These are phyloP conservation scores for Fusarium sp. DNA, from an alignment of 2,329 filamentous ascomycete genomes.

Conservation along the genomic window DNA sequence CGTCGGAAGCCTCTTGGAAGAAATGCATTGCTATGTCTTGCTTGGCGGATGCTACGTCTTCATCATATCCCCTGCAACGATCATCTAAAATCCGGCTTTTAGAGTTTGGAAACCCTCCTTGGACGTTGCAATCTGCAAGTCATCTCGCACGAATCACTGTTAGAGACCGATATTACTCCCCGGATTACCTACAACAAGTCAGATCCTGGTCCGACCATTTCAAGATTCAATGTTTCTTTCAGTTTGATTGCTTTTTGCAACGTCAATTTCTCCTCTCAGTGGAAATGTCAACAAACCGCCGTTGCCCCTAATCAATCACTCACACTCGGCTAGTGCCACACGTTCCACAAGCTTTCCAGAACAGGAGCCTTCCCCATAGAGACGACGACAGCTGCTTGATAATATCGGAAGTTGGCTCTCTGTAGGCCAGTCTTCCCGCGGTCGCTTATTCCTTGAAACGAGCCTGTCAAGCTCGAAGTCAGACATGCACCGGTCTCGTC, in stretches of 20 bases:
- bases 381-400: constrained; percentile 25
- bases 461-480: constrained; percentile 45
- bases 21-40: background rate
- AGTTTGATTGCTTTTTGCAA: constrained; percentile 21
- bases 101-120: background rate
- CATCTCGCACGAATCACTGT: constrained; percentile 1
- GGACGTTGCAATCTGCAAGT: background rate
- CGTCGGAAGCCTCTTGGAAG: background rate
- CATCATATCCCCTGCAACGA: background rate
- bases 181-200: constrained; percentile 7
- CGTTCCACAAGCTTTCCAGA: constrained; percentile 38
- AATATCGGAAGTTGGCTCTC: constrained; percentile 27
- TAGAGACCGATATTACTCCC: constrained; percentile 8
- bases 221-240: background rate
- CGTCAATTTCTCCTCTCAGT: background rate
- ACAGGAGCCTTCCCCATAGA: constrained; percentile 26
- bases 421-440: constrained; percentile 14
- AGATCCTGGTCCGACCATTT: constrained; percentile 9
- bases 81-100: background rate
- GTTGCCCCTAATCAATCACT: constrained; percentile 7
- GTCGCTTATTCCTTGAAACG: constrained; percentile 38
- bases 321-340: constrained; percentile 18
- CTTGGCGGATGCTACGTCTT: background rate
- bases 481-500: constrained; percentile 41
- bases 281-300: constrained; percentile 24